phyloP scores from a whole-genome alignment of 306 rosid species.

The Cercis canadensis region DNA sequence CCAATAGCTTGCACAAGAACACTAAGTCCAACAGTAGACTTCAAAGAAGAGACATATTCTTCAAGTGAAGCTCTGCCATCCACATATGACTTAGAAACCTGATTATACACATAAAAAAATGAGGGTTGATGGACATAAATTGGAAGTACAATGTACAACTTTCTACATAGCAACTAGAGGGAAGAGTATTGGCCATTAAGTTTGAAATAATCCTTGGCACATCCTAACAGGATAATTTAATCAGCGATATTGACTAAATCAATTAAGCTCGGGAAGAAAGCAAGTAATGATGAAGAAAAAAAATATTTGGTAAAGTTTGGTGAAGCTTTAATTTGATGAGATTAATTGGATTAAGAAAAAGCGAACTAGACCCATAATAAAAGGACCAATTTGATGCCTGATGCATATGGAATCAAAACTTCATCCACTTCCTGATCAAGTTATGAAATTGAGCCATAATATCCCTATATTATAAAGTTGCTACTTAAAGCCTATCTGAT shows the following conservation, averaged over 20 bases:
- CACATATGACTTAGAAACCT: conserved; percentile 65
- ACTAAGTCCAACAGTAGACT: conserved; percentile 61
- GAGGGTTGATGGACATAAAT: conserved; percentile 27
- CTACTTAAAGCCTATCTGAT: background rate
- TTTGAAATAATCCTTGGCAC: conserved; percentile 8
- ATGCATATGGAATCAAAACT: background rate
- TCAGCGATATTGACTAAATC: background rate
- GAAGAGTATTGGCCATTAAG: conserved; percentile 27
- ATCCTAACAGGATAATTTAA: background rate
- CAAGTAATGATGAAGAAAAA: conserved; percentile 6
- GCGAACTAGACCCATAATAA: background rate
- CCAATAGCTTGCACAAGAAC: conserved; percentile 75
- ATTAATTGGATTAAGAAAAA: conserved; percentile 11
- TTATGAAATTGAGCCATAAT: background rate
- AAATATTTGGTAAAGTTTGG: conserved; percentile 7
- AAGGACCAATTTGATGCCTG: background rate
- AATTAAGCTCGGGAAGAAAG: background rate
- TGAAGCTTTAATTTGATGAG: conserved; percentile 25
- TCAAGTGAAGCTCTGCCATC: conserved; percentile 70
- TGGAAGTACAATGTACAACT: background rate
- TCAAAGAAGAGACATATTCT: conserved; percentile 66
- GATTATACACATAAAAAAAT: conserved; percentile 37
- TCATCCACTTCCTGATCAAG: background rate
- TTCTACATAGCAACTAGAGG: background rate
- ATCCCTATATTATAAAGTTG: background rate